Evolutionary conservation across 345 rosid species (phyloP).

Genomic region (Sonneratia caseolaris): DNA sequence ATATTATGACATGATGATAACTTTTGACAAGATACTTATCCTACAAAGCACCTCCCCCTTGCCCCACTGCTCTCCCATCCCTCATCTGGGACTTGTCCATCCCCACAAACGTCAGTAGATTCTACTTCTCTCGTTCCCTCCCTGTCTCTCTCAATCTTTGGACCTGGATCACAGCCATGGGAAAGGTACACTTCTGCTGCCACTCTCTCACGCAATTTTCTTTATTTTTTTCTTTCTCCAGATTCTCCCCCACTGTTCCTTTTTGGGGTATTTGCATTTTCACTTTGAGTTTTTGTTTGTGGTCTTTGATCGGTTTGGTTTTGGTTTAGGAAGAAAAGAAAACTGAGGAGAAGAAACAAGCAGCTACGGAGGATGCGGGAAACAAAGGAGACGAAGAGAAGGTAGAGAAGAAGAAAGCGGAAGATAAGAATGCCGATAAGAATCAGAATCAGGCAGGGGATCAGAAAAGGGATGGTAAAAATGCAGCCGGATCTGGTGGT

Average conservation of each 20-base stretch:
- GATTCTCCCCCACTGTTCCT: too few relatives aligned
- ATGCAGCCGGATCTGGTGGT: slow-evolving; percentile 11
- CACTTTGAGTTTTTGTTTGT: not conserved
- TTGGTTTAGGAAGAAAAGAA: slow-evolving; percentile 47
- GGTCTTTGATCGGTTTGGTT: not conserved
- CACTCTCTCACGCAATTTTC: not conserved
- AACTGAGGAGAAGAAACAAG: slow-evolving; percentile 30
- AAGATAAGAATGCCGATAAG: slow-evolving; percentile 24
- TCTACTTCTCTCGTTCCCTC: not conserved
- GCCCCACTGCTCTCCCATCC: not conserved
- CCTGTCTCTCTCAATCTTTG: not conserved
- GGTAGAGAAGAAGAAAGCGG: slow-evolving; percentile 20
- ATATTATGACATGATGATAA: too few relatives aligned
- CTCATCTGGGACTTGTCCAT: not conserved
- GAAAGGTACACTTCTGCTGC: not conserved
- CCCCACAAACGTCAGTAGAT: not conserved
- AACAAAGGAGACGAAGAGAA: slow-evolving; percentile 12
- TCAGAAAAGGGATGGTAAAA: slow-evolving; percentile 1
- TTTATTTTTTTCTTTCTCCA: not conserved
- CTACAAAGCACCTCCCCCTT: not conserved
- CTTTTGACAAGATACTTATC: too few relatives aligned
- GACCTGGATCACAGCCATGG: not conserved
- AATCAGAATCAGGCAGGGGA: slow-evolving; percentile 24
- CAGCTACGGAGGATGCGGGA: slow-evolving; percentile 12
- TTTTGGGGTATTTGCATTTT: not conserved